Percentiles rank a stretch among this genome's conserved stretches.
These are phyloP conservation scores for Agroathelia rolfsii DNA, from an alignment of 1,284 basidiomycete species.

Conservation along the genomic window DNA sequence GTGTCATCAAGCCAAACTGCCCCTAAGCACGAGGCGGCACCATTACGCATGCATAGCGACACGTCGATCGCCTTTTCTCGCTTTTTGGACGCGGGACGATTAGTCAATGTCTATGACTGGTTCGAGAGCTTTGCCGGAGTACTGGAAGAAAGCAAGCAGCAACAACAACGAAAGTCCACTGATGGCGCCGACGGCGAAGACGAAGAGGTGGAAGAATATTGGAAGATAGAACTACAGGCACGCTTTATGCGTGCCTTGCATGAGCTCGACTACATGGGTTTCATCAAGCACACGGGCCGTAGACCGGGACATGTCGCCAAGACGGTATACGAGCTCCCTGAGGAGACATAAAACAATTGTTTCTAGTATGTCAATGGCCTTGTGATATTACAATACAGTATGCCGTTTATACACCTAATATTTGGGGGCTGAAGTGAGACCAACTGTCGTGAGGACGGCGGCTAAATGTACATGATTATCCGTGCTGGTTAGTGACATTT, in stretches of 20 bases:
- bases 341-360: no score
- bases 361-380: no score
- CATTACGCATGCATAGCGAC: slow-evolving; percentile 29
- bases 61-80: slow-evolving; percentile 64
- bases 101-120: slow-evolving; percentile 79
- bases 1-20: no score
- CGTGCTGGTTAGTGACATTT: no score
- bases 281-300: slow-evolving; percentile 67
- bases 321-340: slow-evolving; percentile 52
- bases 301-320: slow-evolving; percentile 67
- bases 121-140: slow-evolving; percentile 41
- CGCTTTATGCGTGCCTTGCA: slow-evolving; percentile 69
- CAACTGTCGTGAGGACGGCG: no score
- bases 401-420: no score
- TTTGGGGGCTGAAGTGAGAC: no score
- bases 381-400: no score
- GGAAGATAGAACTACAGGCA: slow-evolving; percentile 58
- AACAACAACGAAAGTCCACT: slow-evolving; percentile 9
- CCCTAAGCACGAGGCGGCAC: no score
- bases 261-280: slow-evolving; percentile 68
- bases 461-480: no score
- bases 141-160: slow-evolving; percentile 25
- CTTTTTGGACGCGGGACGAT: slow-evolving; percentile 65
- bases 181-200: slow-evolving; percentile 23
- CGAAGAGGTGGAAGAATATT: slow-evolving; percentile 35